phyloP scores from a whole-genome alignment of 2,329 filamentous ascomycete species.

The Aspergillus neotritici region DNA sequence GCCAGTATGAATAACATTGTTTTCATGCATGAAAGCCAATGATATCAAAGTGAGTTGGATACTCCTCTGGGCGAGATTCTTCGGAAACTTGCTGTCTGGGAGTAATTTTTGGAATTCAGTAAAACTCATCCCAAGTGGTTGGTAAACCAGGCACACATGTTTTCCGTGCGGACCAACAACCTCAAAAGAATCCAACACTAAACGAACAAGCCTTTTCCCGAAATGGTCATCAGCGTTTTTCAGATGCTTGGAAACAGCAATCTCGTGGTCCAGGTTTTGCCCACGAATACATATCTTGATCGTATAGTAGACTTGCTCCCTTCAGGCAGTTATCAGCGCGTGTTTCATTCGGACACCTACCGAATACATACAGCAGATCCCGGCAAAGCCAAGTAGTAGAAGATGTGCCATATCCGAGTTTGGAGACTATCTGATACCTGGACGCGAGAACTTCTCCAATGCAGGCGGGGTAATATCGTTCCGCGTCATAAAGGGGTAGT shows the following conservation, averaged over 20 bases:
- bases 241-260: slow-evolving; percentile 19
- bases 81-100: slow-evolving; percentile 7
- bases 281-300: slow-evolving; percentile 11
- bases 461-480: slow-evolving; percentile 11
- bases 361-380: slow-evolving; percentile 12
- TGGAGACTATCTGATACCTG: slow-evolving; percentile 17
- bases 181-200: slow-evolving; percentile 25
- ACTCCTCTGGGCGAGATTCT: slow-evolving; percentile 15
- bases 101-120: slow-evolving; percentile 12
- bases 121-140: slow-evolving; percentile 19
- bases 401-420: slow-evolving; percentile 20
- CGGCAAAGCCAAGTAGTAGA: slow-evolving; percentile 20
- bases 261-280: slow-evolving; percentile 8
- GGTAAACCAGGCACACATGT: slow-evolving; percentile 22
- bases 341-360: neutral
- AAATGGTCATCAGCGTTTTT: slow-evolving; percentile 8
- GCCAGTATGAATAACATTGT: slow-evolving; percentile 23
- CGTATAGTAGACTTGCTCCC: slow-evolving; percentile 4
- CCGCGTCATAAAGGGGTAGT: slow-evolving; percentile 8
- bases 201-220: slow-evolving; percentile 18
- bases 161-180: slow-evolving; percentile 17
- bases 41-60: slow-evolving; percentile 15
- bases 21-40: slow-evolving; percentile 23
- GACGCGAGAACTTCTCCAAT: slow-evolving; percentile 12
- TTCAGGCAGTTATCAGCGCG: neutral